These are phyloP conservation scores for Aquilaria malaccensis DNA, from an alignment of 345 rosid species.

Conservation along the genomic window DNA sequence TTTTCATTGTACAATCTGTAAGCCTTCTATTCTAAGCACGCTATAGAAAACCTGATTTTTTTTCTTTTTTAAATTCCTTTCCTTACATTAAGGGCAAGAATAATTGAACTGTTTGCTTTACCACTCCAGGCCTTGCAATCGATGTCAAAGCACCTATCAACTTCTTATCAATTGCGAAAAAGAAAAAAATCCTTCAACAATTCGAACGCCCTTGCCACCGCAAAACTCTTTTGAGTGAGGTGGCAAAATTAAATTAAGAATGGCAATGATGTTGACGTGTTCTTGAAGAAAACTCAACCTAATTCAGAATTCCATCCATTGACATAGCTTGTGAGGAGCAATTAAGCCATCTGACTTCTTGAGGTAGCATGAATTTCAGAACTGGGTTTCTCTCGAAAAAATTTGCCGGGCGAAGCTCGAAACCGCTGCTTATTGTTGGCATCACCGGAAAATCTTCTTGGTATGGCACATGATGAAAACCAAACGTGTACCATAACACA, in stretches of 20 bases:
- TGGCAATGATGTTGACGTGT: too few species aligned
- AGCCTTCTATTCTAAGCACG: constrained; percentile 10
- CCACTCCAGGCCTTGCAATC: too few species aligned
- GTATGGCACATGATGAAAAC: constrained; percentile 44
- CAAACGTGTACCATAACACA: constrained; percentile 46
- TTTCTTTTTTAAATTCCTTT: constrained; percentile 1
- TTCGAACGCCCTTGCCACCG: too few species aligned
- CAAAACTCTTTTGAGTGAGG: too few species aligned
- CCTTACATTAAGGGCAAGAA: constrained; percentile 26
- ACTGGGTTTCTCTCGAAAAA: constrained; percentile 51
- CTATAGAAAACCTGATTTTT: neutral
- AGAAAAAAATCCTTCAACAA: too few species aligned
- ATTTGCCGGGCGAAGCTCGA: constrained; percentile 47
- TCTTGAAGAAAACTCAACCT: too few species aligned
- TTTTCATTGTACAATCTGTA: constrained; percentile 7
- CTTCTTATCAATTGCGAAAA: too few species aligned
- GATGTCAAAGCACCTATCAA: too few species aligned
- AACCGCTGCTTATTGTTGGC: constrained; percentile 42
- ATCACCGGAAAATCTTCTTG: constrained; percentile 56
- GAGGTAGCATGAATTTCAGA: constrained; percentile 30
- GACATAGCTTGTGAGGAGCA: neutral
- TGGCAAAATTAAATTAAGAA: too few species aligned
- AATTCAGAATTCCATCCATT: neutral
- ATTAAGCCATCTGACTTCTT: constrained; percentile 1
- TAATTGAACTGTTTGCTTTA: neutral